Evolutionary conservation across 1,284 basidiomycete genomes (phyloP), one percentile per base, ranked within the genome.

Genomic region (Ganoderma lingzhi): DNA sequence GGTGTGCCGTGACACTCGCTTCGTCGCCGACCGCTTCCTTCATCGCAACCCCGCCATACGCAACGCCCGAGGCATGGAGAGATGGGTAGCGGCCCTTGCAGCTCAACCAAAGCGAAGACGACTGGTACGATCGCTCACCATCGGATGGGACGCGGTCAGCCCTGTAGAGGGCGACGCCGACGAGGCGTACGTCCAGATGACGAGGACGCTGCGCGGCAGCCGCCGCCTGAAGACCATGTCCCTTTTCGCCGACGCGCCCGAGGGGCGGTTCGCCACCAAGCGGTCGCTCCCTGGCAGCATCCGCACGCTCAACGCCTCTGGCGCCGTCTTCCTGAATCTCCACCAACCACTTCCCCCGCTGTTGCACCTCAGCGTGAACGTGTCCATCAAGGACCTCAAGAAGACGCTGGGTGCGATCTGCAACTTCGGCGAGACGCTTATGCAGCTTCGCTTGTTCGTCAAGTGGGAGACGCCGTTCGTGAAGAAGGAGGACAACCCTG

Each of bases 301-400:
- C 8, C 41, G 55, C 51, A 41, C 51, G 6, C 14, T 64, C 19
- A 32, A 58, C 55, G 42, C 63, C n/a, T 42, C 63, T 1, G 37
- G 14, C 15, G 55, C 15, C 9, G 32, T 58, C 19, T 15, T 58
- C 12, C 28, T 37, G 6, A 15, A 15, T 6, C 10, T 64, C 14
- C 3, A 9, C 15, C n/a, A 1, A 5, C 53, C 53, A 14, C 53
- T 56, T 15, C 63, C 63, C 17, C 39, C 63, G 28, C 39, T 64
- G 28, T 28, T 42, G 23, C 37, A 53, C 37, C 51, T 64, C 5
- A 64, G 63, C 55, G 30, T 64, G 32, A 32, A 51, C 62, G 44
- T 48, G 23, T 15, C 2, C 15, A 4, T 3, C 19, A 51, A 30
- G 30, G 62, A 63, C 30, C 44, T 51, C 32, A 37, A 23, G 17